These are phyloP conservation scores for Amphichorda felina DNA, from an alignment of 2,329 filamentous ascomycete species.

Conservation along the genomic window DNA sequence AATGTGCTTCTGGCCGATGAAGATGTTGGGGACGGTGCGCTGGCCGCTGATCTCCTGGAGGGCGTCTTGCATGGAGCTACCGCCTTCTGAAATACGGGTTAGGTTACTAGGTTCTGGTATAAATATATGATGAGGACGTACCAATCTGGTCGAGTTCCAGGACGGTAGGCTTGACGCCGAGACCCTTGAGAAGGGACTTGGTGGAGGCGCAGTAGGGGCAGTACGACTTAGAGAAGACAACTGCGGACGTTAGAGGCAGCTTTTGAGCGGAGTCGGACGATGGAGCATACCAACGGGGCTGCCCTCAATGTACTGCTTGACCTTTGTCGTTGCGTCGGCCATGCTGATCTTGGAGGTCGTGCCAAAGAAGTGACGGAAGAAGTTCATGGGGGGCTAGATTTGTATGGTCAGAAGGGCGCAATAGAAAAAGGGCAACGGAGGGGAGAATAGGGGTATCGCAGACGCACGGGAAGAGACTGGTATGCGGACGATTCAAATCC, in stretches of 20 bases:
- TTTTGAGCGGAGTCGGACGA: not conserved
- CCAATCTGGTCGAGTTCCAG: conserved; percentile 79
- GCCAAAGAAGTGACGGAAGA: conserved; percentile 2
- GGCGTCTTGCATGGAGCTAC: conserved; percentile 69
- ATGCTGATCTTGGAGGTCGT: conserved; percentile 2
- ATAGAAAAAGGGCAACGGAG: too few relatives aligned
- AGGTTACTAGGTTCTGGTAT: not conserved
- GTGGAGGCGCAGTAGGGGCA: conserved; percentile 83
- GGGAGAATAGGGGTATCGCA: not conserved
- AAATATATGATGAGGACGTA: conserved; percentile 32
- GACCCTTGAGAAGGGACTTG: conserved; percentile 60
- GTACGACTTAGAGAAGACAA: conserved; percentile 95
- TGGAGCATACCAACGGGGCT: conserved; percentile 65
- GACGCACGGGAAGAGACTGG: not conserved
- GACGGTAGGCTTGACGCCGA: conserved; percentile 60
- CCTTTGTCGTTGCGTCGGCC: not conserved
- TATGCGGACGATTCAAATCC: too few relatives aligned
- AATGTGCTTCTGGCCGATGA: conserved; percentile 83
- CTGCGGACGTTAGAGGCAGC: conserved; percentile 23
- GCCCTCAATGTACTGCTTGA: conserved; percentile 72
- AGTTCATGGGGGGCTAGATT: conserved; percentile 1
- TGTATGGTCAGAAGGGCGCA: not conserved
- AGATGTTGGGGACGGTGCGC: conserved; percentile 90
- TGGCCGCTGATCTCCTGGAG: conserved; percentile 73
- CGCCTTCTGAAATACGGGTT: conserved; percentile 54